Percentiles rank a stretch among this genome's conserved stretches.
Conservation (phyloP, 306 rosid species). For the Casuarina cunninghamiana region DNA sequence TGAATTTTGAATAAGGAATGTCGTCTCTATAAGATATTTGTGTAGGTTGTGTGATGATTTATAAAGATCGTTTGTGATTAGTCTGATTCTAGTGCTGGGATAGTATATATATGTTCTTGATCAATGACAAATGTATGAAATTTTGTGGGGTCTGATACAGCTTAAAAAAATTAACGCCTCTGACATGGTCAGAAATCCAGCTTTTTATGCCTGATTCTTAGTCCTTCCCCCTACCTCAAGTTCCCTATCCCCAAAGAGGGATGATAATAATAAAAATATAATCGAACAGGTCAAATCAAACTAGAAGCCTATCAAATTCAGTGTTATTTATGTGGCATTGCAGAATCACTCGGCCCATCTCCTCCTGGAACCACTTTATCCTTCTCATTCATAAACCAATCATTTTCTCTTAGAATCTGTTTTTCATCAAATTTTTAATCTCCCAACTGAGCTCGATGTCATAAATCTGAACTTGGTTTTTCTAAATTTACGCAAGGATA, state of each 20-base stretch:
- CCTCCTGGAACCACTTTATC: not conserved
- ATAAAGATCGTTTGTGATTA: not conserved
- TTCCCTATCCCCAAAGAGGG: not conserved
- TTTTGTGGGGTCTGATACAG: too few relatives aligned
- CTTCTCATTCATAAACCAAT: not conserved
- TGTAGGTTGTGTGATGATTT: not conserved
- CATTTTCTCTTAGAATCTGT: not conserved
- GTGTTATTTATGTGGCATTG: not conserved
- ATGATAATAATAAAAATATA: not conserved
- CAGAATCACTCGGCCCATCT: not conserved
- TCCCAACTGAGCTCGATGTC: not conserved
- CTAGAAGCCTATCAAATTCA: not conserved
- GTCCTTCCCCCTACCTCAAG: not conserved
- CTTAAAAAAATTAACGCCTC: too few relatives aligned
- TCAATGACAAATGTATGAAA: not conserved
- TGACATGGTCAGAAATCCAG: not conserved
- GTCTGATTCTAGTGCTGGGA: not conserved
- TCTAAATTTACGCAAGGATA: not conserved
- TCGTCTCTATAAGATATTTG: not conserved
- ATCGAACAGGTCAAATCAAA: not conserved
- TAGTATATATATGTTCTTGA: not conserved
- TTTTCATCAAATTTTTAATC: not conserved
- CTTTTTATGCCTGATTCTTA: not conserved
- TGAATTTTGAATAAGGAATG: slow-evolving; percentile 5
- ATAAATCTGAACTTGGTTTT: not conserved